Evolutionary conservation across 1,139 yeast genomes (phyloP).

Genomic region (Pichia sp.): DNA sequence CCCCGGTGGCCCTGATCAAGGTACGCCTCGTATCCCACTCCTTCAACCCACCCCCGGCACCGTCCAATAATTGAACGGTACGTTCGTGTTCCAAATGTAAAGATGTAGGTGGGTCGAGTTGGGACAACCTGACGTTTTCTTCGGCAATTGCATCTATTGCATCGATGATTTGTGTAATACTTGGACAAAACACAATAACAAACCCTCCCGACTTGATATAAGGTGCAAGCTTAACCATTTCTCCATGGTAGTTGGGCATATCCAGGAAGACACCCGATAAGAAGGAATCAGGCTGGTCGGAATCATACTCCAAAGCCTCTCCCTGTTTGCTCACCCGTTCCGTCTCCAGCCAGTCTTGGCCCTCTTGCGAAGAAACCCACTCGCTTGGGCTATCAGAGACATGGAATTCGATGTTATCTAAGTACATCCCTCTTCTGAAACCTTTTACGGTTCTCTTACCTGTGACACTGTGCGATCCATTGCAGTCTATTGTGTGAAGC

Average conservation of each 20-base stretch:
- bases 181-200: constrained; percentile 42
- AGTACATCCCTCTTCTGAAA: constrained; percentile 40
- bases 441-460: constrained; percentile 37
- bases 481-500: constrained; percentile 41
- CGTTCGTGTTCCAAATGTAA: constrained; percentile 26
- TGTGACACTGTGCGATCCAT: constrained; percentile 35
- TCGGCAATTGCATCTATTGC: constrained; percentile 31
- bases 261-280: constrained; percentile 43
- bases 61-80: constrained; percentile 41
- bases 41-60: constrained; percentile 44
- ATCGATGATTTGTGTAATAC: constrained; percentile 42
- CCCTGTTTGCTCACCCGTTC: constrained; percentile 8
- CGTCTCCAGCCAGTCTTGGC: constrained; percentile 21
- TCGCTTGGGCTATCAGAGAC: constrained; percentile 37
- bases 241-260: constrained; percentile 38
- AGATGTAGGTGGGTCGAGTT: constrained; percentile 6
- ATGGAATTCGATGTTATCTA: constrained; percentile 41
- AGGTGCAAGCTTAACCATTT: constrained; percentile 33
- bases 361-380: constrained; percentile 34
- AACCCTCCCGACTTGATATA: constrained; percentile 39
- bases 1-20: constrained; percentile 36
- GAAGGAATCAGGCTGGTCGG: constrained; percentile 28
- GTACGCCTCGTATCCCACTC: constrained; percentile 42
- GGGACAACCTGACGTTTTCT: constrained; percentile 20
- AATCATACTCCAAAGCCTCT: constrained; percentile 7